Percentiles rank a stretch among this genome's conserved stretches.
These are phyloP conservation scores for Glycyrrhiza uralensis DNA, from an alignment of 306 rosid genomes.

Conservation along the genomic window DNA sequence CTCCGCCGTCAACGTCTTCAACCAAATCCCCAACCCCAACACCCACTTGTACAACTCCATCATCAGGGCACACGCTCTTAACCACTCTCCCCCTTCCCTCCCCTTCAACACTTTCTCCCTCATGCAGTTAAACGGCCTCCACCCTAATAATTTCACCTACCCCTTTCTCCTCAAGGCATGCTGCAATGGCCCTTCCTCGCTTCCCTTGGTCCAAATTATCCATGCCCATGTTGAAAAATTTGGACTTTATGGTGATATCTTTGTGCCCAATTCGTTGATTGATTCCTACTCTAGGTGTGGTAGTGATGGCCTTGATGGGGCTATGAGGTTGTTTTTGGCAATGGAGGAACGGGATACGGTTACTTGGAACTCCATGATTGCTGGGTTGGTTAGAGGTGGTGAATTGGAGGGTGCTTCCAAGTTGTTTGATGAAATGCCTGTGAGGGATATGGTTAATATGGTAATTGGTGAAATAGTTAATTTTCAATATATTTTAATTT, in stretches of 20 bases:
- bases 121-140: conserved; percentile 47
- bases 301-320: conserved; percentile 39
- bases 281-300: conserved; percentile 66
- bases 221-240: conserved; percentile 63
- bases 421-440: conserved; percentile 75
- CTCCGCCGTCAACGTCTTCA: conserved; percentile 63
- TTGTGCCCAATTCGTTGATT: conserved; percentile 67
- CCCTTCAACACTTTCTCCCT: conserved; percentile 48
- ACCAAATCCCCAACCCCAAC: conserved; percentile 58
- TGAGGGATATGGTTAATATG: conserved; percentile 62
- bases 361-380: conserved; percentile 68
- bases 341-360: conserved; percentile 60
- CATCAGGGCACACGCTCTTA: conserved; percentile 67
- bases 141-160: conserved; percentile 63
- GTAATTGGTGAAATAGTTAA: too few species aligned
- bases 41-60: conserved; percentile 58
- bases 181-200: conserved; percentile 40
- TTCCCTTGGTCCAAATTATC: conserved; percentile 48
- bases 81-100: conserved; percentile 39
- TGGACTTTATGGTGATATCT: conserved; percentile 56
- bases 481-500: too few species aligned
- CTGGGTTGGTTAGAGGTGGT: conserved; percentile 51
- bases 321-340: conserved; percentile 46
- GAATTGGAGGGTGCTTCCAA: conserved; percentile 46
- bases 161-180: conserved; percentile 55